Base-by-base conservation (phyloP, 2,329 filamentous ascomycete species). In the Lizonia empirigonia region DNA sequence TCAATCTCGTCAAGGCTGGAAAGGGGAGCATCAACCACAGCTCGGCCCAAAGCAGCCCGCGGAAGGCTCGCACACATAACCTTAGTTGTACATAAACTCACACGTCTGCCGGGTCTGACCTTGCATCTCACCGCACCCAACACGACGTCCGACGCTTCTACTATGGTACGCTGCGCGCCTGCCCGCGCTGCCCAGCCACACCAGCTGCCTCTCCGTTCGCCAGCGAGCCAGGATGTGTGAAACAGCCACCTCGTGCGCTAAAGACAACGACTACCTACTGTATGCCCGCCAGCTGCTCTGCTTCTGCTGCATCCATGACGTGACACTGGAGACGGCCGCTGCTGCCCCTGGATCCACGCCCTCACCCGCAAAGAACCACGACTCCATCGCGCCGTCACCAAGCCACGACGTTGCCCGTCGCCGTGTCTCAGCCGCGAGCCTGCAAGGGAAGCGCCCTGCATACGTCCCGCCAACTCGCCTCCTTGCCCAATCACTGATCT, bases 391-490 rank as follows among this genome's bases (percentile, higher is more conserved):
- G n/a, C n/a, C n/a, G n/a, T 32, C 35, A 45, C 12, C 42, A 35
- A 46, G n/a, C 39, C 46, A 30, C 47, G 33, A 50, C 32, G 34
- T 41, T 38, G 50, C 37, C 44, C 34, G 45, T 51, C 42, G 41
- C 33, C 44, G 27, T 57, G 57, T 62, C 59, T 60, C 56, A 62
- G 55, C 55, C 53, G 23, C 46, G 15, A 32, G 34, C 49, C 59
- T 54, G 54, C 45, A 60, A 59, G 58, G 54, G 47, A 41, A 50
- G 9, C 49, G 55, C 59, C 59, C 57, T 63, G 60, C 59, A 62
- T 53, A 27, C 34, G 38, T 52, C 50, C 52, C 49, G 42, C 18
- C 37, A 27, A 22, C 42, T 60, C 57, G 55, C 46, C 44, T 44
- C 32, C 12, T 12, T 26, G 20, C 39, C 58, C 56, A 59, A 58